Evolutionary conservation across 2,329 filamentous ascomycete species (phyloP), one percentile per base, ranked within the genome.

Genomic region (Aspergillus ibericus): DNA sequence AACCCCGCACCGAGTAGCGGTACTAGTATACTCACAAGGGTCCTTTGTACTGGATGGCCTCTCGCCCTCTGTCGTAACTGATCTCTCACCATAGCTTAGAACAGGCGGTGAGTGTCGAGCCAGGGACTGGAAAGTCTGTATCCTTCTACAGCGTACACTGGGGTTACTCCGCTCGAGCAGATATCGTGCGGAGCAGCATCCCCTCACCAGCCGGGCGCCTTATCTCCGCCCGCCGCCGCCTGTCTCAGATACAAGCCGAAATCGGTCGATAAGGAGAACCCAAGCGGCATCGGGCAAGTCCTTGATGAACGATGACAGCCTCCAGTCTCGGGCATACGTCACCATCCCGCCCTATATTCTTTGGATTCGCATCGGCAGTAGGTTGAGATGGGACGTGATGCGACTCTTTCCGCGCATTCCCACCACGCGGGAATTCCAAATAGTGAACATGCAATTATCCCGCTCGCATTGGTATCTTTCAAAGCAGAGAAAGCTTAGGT

Each of bases 401-500:
- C n/a, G 10, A 29, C 44, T 29, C 9, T 27, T 47, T 47, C 42
- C 42, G 15, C 22, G 15, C 42, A 27, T 5, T 38, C 6, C 22
- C 29, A 8, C 13, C 42, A 47, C 20, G 42, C 42, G 16, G 29
- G 12, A 16, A 29, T n/a, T 42, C 34, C 36, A 44, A 18, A 25
- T 40, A 27, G 42, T 35, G 40, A 29, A 29, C 25, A 32, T 29
- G 38, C 38, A 25, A 10, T 53, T 18, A 13, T 29, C 40, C 38
- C 9, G 38, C 5, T 25, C n/a, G n/a, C 2, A 48, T 42, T 32
- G 29, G n/a, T n/a, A 34, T 22, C 15, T 44, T 8, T 25, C 25
- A 40, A 25, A 22, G 35, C 36, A 29, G 27, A 20, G 29, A 52
- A 53, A 53, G 51, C 51, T 53, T 53, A 34, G 40, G n/a, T 34